Conservation (phyloP, 805 yeast species). For the Yarrowia divulgata region DNA sequence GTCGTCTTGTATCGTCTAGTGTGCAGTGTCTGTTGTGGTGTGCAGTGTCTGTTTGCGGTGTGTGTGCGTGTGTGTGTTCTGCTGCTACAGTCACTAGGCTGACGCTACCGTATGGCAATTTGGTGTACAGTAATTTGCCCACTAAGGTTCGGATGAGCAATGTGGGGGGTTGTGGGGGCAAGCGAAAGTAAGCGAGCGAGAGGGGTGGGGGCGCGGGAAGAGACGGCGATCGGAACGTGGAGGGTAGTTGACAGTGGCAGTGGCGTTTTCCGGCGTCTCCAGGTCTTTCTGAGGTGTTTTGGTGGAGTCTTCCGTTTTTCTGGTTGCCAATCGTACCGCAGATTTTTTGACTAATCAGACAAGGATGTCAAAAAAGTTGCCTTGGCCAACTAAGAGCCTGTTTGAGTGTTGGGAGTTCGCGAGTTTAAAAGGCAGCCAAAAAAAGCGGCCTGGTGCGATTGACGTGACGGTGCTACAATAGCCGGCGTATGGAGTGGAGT, state of each 20-base stretch:
- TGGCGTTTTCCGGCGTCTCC: background rate
- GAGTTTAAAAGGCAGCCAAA: slow-evolving; percentile 12
- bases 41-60: background rate
- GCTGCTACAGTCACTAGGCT: slow-evolving; percentile 11
- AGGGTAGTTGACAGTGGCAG: background rate
- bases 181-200: slow-evolving; percentile 23
- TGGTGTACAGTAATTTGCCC: slow-evolving; percentile 26
- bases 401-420: slow-evolving; percentile 20
- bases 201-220: background rate
- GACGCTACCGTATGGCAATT: slow-evolving; percentile 30
- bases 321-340: background rate
- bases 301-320: background rate
- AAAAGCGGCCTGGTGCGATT: background rate
- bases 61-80: slow-evolving; percentile 2
- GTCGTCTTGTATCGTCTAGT: slow-evolving; percentile 16
- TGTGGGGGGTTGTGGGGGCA: slow-evolving; percentile 37
- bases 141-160: slow-evolving; percentile 22
- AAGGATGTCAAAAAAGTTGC: background rate
- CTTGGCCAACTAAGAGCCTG: slow-evolving; percentile 6
- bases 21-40: background rate
- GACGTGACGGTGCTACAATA: too few relatives aligned
- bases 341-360: slow-evolving; percentile 23
- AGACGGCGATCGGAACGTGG: background rate
- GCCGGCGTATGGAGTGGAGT: background rate
- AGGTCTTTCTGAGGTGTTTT: background rate